Base-by-base conservation (phyloP, 2,329 filamentous ascomycete species). In the Penicillium janthinellum region DNA sequence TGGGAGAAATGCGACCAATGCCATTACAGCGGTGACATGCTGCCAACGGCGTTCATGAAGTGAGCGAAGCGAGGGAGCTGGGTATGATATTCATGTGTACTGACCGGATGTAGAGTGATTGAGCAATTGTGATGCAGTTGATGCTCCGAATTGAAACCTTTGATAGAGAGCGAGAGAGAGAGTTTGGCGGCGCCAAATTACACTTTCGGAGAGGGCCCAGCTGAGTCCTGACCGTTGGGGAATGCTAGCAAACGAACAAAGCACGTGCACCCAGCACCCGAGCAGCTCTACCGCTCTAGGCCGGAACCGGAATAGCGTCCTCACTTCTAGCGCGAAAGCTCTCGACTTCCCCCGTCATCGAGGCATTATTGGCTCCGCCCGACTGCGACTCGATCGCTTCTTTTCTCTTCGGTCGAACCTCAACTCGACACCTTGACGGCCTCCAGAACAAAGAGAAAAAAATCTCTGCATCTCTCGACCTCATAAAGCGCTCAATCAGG, bases 201-300 rank as follows among this genome's bases (percentile, higher is more conserved):
- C 39, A 49, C 47, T 49, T 49, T 14, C 31, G 31, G 31, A 10
- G 39, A 45, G 14, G 12, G 41, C 20, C 42, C 17, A 25, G 37
- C 14, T 22, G 17, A 17, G 17, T 17, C 17, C 17, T 17, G 61
- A 31, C 49, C 41, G 47, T 39, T 4, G 22, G 54, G 7, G 20
- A 8, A 44, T 34, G 35, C 39, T 49, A 65, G 59, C 64, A 63
- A 63, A 67, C 62, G 42, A 37, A 51, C 15, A 53, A 31, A 56
- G 61, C 66, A 68, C 66, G 66, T 68, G 66, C 60, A 17, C 22
- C 42, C 6, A 14, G 2, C n/a, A 35, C 20, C 56, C 39, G 56
- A 17, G 47, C 50, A 65, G 60, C 64, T 65, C 35, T 47, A 56
- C n/a, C n/a, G 22, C 61, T 17, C 64, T 66, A 67, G 51, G 41